A percentile compares a stretch with the other conserved stretches of the same genome.
These are phyloP conservation scores for Pleoardoris graminearum DNA, from an alignment of 2,329 filamentous ascomycete genomes.

Conservation along the genomic window DNA sequence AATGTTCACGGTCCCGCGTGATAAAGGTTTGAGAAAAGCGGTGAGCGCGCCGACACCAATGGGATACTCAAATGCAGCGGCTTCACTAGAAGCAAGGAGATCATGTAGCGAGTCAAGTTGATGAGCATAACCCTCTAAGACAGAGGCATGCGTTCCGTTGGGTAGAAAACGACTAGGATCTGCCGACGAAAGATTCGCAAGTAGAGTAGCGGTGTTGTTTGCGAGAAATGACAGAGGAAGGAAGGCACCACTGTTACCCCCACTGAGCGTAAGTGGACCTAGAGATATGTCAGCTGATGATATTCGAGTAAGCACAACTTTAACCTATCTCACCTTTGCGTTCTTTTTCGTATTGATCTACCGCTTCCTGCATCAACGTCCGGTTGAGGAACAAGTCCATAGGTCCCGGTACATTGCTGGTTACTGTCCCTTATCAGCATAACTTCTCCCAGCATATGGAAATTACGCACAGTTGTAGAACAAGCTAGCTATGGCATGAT, in stretches of 20 bases:
- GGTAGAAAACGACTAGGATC: constrained; percentile 27
- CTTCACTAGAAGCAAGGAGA: constrained; percentile 36
- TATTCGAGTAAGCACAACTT: constrained; percentile 27
- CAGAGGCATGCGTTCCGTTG: constrained; percentile 14
- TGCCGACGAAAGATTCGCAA: neutral
- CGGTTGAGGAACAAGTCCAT: constrained; percentile 12
- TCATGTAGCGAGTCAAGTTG: constrained; percentile 20
- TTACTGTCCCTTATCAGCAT: constrained; percentile 1
- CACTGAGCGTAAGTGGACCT: constrained; percentile 23
- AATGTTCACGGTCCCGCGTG: constrained; percentile 24
- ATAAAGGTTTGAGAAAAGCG: constrained; percentile 21
- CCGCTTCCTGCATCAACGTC: constrained; percentile 13
- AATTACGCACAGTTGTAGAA: constrained; percentile 11
- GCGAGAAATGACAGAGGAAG: constrained; percentile 9
- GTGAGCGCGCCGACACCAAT: constrained; percentile 8
- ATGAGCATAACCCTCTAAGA: constrained; percentile 23
- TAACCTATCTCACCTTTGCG: constrained; percentile 9
- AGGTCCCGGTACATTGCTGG: constrained; percentile 6
- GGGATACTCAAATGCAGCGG: constrained; percentile 21
- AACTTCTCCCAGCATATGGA: neutral
- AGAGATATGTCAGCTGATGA: constrained; percentile 7
- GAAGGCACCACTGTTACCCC: constrained; percentile 13
- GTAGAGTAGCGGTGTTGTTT: neutral
- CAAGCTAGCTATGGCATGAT: constrained; percentile 19
- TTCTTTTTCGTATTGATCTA: constrained; percentile 13